Evolutionary conservation across 371 early-diverging fungal genomes (phyloP).

Genomic region (Dichotomocladium elegans): DNA sequence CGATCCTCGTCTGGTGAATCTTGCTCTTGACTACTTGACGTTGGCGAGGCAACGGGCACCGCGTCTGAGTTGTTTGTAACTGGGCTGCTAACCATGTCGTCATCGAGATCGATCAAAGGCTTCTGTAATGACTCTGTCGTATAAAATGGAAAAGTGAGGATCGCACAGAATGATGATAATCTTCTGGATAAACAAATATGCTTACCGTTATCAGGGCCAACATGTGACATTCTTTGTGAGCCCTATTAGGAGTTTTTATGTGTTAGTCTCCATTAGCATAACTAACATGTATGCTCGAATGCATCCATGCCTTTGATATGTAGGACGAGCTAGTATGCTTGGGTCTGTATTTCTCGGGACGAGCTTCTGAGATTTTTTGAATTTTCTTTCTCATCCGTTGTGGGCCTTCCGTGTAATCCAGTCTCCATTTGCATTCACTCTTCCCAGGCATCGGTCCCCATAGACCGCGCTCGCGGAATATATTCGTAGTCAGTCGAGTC

Average conservation of each 20-base stretch:
- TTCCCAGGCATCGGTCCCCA: slow-evolving; percentile 50
- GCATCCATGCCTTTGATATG: slow-evolving; percentile 1
- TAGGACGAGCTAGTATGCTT: slow-evolving; percentile 31
- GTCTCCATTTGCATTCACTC: slow-evolving; percentile 51
- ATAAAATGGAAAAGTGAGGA: too few relatives aligned
- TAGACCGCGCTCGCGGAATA: slow-evolving; percentile 58
- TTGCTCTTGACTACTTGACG: slow-evolving; percentile 7
- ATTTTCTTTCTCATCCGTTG: slow-evolving; percentile 60
- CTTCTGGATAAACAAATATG: background rate
- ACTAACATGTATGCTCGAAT: background rate
- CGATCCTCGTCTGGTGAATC: slow-evolving; percentile 15
- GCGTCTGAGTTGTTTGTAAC: background rate
- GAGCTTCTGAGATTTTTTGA: slow-evolving; percentile 20
- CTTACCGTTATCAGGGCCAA: slow-evolving; percentile 2
- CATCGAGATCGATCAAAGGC: slow-evolving; percentile 3
- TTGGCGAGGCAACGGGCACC: background rate
- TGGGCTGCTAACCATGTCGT: slow-evolving; percentile 1
- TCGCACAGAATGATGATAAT: too few relatives aligned
- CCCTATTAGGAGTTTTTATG: background rate
- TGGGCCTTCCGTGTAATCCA: slow-evolving; percentile 73
- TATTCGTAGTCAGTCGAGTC: slow-evolving; percentile 50
- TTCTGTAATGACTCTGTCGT: background rate
- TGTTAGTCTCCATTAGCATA: background rate
- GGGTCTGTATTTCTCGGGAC: slow-evolving; percentile 41
- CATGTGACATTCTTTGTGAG: background rate